Evolutionary conservation across 371 early-diverging fungal species (phyloP).

Genomic region (Batkoa obscura): DNA sequence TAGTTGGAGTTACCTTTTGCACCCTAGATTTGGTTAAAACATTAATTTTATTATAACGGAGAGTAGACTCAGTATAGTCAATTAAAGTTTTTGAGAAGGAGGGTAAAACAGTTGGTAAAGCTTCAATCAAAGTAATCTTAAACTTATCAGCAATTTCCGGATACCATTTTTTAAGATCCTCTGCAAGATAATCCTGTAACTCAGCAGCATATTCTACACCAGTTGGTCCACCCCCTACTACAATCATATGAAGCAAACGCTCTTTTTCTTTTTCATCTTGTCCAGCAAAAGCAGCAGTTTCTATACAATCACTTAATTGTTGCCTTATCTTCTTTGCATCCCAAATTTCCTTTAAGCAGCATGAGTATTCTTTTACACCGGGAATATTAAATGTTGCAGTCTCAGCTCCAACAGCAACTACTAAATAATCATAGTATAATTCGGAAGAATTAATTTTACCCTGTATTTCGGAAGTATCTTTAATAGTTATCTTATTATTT

Average conservation of each 20-base stretch:
- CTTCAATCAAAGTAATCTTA: conserved; percentile 78
- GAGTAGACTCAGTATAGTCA: conserved; percentile 73
- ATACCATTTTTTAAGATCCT: conserved; percentile 69
- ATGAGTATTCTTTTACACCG: conserved; percentile 68
- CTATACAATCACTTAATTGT: conserved; percentile 70
- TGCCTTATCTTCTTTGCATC: conserved; percentile 81
- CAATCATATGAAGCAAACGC: conserved; percentile 80
- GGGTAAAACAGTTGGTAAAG: conserved; percentile 67
- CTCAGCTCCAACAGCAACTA: conserved; percentile 73
- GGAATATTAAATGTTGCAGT: conserved; percentile 78
- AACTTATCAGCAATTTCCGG: conserved; percentile 65
- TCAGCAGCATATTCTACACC: conserved; percentile 92
- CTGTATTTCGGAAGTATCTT: conserved; percentile 25
- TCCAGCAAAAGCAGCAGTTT: conserved; percentile 71
- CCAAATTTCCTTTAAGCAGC: conserved; percentile 73
- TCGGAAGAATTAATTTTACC: conserved; percentile 17
- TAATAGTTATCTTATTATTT: conserved; percentile 7
- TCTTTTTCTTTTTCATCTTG: conserved; percentile 53
- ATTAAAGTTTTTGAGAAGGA: conserved; percentile 77
- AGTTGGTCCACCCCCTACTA: conserved; percentile 94
- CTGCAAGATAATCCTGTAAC: conserved; percentile 75
- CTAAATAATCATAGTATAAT: conserved; percentile 69
- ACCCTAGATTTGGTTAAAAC: conserved; percentile 77
- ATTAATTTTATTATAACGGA: conserved; percentile 66
- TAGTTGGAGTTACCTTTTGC: conserved; percentile 64